Percentiles rank a stretch among this genome's conserved stretches.
Conservation (phyloP, 768 basidiomycete genomes). For the Dentipellis fragilis region DNA sequence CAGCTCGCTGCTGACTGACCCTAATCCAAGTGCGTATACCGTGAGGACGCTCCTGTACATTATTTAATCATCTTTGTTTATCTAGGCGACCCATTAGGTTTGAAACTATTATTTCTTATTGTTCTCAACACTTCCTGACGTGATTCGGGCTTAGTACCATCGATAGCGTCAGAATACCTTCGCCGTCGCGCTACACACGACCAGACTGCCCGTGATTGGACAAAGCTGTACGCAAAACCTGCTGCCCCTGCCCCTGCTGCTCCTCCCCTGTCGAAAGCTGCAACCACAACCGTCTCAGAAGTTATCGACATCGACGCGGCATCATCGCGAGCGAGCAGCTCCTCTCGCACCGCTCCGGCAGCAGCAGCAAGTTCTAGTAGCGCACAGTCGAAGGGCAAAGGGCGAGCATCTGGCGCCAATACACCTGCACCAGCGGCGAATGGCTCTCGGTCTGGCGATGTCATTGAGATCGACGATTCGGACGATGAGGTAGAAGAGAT, state of each 20-base stretch:
- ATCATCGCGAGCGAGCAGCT: not conserved
- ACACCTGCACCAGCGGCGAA: not conserved
- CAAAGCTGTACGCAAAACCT: conserved; percentile 20
- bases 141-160: conserved; percentile 15
- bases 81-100: conserved; percentile 14
- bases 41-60: not conserved
- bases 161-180: conserved; percentile 22
- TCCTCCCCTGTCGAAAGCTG: conserved; percentile 3
- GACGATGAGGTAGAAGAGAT: conserved; percentile 8
- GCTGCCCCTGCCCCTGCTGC: not conserved
- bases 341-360: not conserved
- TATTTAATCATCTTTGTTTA: not conserved
- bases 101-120: not conserved
- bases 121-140: not conserved
- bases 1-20: conserved; percentile 86
- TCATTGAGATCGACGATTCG: conserved; percentile 5
- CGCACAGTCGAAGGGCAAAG: conserved; percentile 11
- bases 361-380: not conserved
- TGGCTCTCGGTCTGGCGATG: not conserved
- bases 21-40: conserved; percentile 70
- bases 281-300: not conserved
- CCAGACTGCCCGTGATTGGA: conserved; percentile 30
- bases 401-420: conserved; percentile 1
- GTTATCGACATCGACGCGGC: not conserved
- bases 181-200: conserved; percentile 27